A percentile compares a stretch with the other conserved stretches of the same genome.
Evolutionary conservation across 768 basidiomycete genomes (phyloP).

Genomic region (Trametes villosa): DNA sequence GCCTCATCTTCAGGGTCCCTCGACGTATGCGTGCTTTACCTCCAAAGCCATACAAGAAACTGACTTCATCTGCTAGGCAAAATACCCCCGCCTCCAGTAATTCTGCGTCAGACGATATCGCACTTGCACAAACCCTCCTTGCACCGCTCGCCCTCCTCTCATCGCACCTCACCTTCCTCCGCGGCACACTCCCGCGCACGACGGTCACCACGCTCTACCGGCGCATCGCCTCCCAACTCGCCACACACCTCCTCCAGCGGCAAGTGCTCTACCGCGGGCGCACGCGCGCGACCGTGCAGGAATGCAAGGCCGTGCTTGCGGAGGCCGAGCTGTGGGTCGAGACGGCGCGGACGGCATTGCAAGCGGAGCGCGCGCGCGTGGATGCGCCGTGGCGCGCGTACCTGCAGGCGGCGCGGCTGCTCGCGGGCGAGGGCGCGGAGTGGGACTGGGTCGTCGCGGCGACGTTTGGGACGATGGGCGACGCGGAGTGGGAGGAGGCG

Average conservation of each 20-base stretch:
- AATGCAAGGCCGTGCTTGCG: constrained; percentile 63
- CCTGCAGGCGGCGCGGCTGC: constrained; percentile 68
- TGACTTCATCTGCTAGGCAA: constrained; percentile 21
- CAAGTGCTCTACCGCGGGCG: constrained; percentile 79
- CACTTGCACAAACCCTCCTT: constrained; percentile 72
- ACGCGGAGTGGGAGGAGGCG: constrained; percentile 56
- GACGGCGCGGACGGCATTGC: constrained; percentile 67
- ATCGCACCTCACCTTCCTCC: constrained; percentile 73
- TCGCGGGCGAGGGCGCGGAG: constrained; percentile 59
- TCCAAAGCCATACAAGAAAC: not conserved
- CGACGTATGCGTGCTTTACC: constrained; percentile 38
- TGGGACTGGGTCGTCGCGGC: constrained; percentile 52
- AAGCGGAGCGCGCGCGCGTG: constrained; percentile 49
- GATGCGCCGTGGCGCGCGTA: constrained; percentile 80
- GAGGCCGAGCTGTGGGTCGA: constrained; percentile 88
- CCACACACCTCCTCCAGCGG: constrained; percentile 82
- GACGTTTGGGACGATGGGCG: constrained; percentile 48
- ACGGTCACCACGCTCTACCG: constrained; percentile 72
- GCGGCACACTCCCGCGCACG: constrained; percentile 61
- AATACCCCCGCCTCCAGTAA: constrained; percentile 32
- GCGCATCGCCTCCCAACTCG: constrained; percentile 67
- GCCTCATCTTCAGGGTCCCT: constrained; percentile 58
- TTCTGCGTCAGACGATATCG: constrained; percentile 40
- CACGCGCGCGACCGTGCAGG: constrained; percentile 55
- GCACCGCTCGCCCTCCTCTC: constrained; percentile 80